Evolutionary conservation across 208 protist species (phyloP), one percentile per base, ranked within the genome.

Genomic region (Trypanosoma mega): DNA sequence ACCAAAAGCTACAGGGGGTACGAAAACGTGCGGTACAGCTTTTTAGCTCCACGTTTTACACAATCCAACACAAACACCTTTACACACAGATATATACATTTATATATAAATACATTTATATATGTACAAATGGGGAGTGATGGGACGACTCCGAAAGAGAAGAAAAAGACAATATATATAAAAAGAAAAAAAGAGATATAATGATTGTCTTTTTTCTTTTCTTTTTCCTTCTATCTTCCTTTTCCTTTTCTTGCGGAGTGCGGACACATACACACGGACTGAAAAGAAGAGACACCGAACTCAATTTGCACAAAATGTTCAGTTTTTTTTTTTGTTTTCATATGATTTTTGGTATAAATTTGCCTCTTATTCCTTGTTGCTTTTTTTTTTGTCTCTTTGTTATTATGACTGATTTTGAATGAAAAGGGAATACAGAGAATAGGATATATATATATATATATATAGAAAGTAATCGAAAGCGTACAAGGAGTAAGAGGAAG

Each of bases 361-460:
- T 54, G 12, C 14, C 7, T 5, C 26, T 34, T 48, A 9, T 20
- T 23, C 3, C 16, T 3, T 21, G 3, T 36, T 30, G 23, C 26
- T 53, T 59, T 67, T 48, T 59, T 61, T 61, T 65, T 72, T 56
- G 52, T 70, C 61, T 67, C 9, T 60, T 18, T 56, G 29, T 57
- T 72, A 1, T 63, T 64, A 5, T 56, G 12, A 45, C 26, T 37
- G 26, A 12, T 36, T 16, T 8, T 4, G 16, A 18, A 18, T n/a
- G n/a, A 27, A 11, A 31, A 4, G 37, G 21, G 18, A 27, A 7
- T 21, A 21, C 23, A 47, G 43, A n/a, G 39, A 24, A 27, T 4
- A 8, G 18, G 14, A 16, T 46, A 20, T 46, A 48, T 54, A 53
- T 45, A 24, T 24, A 63, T 45, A 46, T 48, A 48, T 4, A 34